A percentile compares a stretch with the other conserved stretches of the same genome.
Evolutionary conservation across 129 eudicot species (phyloP).

Genomic region (Centrapalus pauciflorus): DNA sequence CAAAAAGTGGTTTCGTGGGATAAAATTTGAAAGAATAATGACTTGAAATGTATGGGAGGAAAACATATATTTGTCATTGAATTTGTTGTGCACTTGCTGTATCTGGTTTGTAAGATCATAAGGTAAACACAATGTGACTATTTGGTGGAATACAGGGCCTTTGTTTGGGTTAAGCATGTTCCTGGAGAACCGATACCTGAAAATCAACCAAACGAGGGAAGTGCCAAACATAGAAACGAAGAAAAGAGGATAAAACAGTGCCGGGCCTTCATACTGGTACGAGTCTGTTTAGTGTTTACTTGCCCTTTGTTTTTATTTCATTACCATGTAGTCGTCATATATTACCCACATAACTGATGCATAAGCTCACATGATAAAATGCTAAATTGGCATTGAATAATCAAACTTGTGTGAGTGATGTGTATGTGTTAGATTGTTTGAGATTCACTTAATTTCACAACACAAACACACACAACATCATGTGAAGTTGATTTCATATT

Average conservation of each 20-base stretch:
- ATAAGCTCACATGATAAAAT: too few species aligned
- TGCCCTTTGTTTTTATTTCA: not conserved
- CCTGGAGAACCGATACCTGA: constrained; percentile 57
- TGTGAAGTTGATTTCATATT: too few species aligned
- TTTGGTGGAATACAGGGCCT: constrained; percentile 52
- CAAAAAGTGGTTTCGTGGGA: too few species aligned
- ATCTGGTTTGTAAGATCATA: not conserved
- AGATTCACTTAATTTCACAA: too few species aligned
- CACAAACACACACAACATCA: too few species aligned
- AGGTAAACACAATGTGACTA: not conserved
- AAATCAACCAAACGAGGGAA: constrained; percentile 79
- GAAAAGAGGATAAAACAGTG: constrained; percentile 62
- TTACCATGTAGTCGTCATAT: not conserved
- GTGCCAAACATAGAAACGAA: constrained; percentile 91
- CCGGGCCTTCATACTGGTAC: constrained; percentile 73
- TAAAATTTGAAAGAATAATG: too few species aligned
- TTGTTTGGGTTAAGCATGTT: constrained; percentile 81
- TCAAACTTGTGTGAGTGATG: too few species aligned
- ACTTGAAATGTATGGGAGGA: too few species aligned
- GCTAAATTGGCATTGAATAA: not conserved
- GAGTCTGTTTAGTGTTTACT: too few species aligned
- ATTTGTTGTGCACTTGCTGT: not conserved
- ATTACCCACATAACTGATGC: not conserved
- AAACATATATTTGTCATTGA: not conserved
- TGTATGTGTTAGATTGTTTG: too few species aligned